Evolutionary conservation across 2,329 filamentous ascomycete species (phyloP), one percentile per base, ranked within the genome.

Genomic region (Mycosphaerella sp.): DNA sequence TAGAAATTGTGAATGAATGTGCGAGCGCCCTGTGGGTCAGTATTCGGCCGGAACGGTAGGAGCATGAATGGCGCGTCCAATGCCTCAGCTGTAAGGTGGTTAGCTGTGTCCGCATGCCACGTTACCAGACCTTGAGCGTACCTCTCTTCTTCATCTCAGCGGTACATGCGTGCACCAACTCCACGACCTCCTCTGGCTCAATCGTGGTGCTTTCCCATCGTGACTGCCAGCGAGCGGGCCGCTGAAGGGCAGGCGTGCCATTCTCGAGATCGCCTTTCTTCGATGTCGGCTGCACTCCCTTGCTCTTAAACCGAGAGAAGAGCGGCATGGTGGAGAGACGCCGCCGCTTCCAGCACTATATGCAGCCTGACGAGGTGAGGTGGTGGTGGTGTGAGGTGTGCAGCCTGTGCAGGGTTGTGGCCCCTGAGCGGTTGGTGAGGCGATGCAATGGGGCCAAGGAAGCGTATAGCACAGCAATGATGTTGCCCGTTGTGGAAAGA

Each of bases 1-100:
- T 96, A 98, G 72, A 89, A 97, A 71, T 91, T 89, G 65, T 89
- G 85, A 62, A 98, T 79, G 64, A 97, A 97, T 17, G 86, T 91
- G 67, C 90, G 87, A 55, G 94, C 89, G 46, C 88, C 87, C 70
- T 87, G 93, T 39, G 91, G 86, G 67, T 98, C 89, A 57, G 90
- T 93, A 25, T 87, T 88, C 25, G 28, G 89, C 62, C 93, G 86
- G 72, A 96, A 98, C 10, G 93, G 93, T 3, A 98, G 79, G 7
- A 98, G 83, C 25, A 97, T 79, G 70, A 98, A 97, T 1, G 93
- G 93, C 54, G 86, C 84, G 68, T 96, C 85, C 64, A 97, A 84
- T 59, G 85, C 89, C 95, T 69, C 59, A 46, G 54, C 67, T 66
- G 50, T 40, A 30, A 14, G 8, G 21, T 41, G 44, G 47, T 58